These are phyloP conservation scores for Russula griseocarnosa DNA, from an alignment of 768 basidiomycete genomes.

Conservation along the genomic window DNA sequence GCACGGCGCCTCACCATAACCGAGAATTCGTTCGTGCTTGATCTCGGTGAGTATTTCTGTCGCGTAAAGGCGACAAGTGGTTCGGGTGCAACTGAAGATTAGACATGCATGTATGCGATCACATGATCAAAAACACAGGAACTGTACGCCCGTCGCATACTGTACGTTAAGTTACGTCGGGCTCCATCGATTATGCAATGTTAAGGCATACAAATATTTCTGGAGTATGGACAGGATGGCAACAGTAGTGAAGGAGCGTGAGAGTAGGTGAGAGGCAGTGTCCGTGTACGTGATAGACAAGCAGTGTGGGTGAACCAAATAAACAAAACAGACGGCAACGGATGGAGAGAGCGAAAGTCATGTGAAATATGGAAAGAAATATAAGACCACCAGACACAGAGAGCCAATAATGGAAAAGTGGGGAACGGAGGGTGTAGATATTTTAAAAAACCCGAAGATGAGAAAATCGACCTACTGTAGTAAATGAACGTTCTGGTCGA, in stretches of 20 bases:
- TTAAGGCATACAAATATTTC: slow-evolving; percentile 23
- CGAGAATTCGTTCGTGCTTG: background rate
- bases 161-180: too few relatives aligned
- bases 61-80: background rate
- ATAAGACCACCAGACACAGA: slow-evolving; percentile 6
- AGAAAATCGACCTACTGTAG: slow-evolving; percentile 38
- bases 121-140: slow-evolving; percentile 2
- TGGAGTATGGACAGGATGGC: slow-evolving; percentile 2
- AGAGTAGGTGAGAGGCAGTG: slow-evolving; percentile 8
- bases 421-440: background rate
- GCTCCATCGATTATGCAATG: slow-evolving; percentile 17
- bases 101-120: background rate
- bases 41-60: background rate
- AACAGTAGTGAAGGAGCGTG: slow-evolving; percentile 14
- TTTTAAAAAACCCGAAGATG: background rate
- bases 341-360: background rate
- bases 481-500: slow-evolving; percentile 63
- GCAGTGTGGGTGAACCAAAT: slow-evolving; percentile 18
- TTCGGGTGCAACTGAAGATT: background rate
- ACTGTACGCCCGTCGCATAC: background rate
- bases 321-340: background rate
- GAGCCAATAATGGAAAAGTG: slow-evolving; percentile 17
- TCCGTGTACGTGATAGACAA: slow-evolving; percentile 21
- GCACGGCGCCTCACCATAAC: slow-evolving; percentile 7
- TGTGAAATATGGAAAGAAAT: background rate